A percentile compares a stretch with the other conserved stretches of the same genome.
These are phyloP conservation scores for Termitomyces eurrhizus DNA, from an alignment of 768 basidiomycete species.

Conservation along the genomic window DNA sequence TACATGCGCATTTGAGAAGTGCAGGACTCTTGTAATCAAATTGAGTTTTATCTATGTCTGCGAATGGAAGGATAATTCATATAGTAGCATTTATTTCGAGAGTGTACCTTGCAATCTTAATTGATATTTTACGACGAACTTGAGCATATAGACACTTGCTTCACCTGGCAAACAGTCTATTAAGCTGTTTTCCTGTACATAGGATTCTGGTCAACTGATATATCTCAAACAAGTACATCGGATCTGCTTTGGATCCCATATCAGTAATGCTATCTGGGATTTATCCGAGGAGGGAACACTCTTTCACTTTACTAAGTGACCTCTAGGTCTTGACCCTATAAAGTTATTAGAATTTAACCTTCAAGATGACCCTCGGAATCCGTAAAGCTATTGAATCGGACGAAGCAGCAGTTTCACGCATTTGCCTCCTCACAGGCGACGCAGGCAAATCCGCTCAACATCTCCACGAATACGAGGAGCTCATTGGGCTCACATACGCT, in stretches of 20 bases:
- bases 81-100: background rate
- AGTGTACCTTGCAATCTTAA: background rate
- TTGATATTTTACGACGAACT: background rate
- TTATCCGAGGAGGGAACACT: background rate
- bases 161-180: background rate
- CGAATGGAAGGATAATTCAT: background rate
- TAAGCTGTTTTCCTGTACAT: background rate
- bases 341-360: background rate
- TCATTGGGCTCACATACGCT: slow-evolving; percentile 70
- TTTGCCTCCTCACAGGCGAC: slow-evolving; percentile 73
- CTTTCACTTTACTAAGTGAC: background rate
- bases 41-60: background rate
- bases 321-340: background rate
- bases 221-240: background rate
- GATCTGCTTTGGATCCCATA: background rate
- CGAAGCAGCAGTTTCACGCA: slow-evolving; percentile 53
- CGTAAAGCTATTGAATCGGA: slow-evolving; percentile 56
- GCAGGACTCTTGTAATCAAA: slow-evolving; percentile 56
- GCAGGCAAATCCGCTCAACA: slow-evolving; percentile 64
- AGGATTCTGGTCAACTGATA: background rate
- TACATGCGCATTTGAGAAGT: slow-evolving; percentile 56
- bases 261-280: background rate
- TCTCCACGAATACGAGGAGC: slow-evolving; percentile 57
- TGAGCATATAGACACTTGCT: background rate
- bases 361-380: slow-evolving; percentile 40